phyloP scores from a whole-genome alignment of 2,329 filamentous ascomycete genomes.

The Cyphellophora attinorum region DNA sequence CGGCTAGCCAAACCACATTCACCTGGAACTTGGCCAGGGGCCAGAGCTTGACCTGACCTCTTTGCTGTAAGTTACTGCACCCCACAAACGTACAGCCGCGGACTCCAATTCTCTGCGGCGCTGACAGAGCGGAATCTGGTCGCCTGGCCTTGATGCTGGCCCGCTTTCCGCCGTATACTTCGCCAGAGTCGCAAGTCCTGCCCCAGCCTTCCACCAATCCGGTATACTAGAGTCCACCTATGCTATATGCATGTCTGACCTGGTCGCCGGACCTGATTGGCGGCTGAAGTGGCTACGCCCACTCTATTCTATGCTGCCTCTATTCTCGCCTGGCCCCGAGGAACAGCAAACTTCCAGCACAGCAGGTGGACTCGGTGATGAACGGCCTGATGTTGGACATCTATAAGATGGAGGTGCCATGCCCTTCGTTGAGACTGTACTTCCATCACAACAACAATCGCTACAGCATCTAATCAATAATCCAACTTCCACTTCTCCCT shows the following conservation, averaged over 20 bases:
- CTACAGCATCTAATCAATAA: neutral
- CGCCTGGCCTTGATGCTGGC: too few relatives aligned
- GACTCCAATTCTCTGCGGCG: too few relatives aligned
- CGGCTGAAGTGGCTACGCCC: neutral
- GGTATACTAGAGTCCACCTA: too few relatives aligned
- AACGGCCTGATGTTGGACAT: neutral
- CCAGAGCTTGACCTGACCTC: too few relatives aligned
- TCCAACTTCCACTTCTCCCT: neutral
- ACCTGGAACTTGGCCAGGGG: too few relatives aligned
- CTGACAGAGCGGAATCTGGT: too few relatives aligned
- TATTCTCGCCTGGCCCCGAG: neutral
- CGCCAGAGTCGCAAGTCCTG: too few relatives aligned
- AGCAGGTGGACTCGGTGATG: neutral
- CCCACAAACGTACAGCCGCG: too few relatives aligned
- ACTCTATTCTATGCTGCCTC: neutral
- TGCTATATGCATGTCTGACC: neutral
- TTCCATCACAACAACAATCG: neutral
- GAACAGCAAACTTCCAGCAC: neutral
- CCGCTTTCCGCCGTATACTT: too few relatives aligned
- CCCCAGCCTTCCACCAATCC: too few relatives aligned
- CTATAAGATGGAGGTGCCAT: neutral
- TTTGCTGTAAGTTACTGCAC: too few relatives aligned
- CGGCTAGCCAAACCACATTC: too few relatives aligned
- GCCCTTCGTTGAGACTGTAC: neutral
- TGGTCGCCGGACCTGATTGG: neutral